Base-by-base conservation (phyloP, 1,284 basidiomycete genomes). In the Leccinum discolor region DNA sequence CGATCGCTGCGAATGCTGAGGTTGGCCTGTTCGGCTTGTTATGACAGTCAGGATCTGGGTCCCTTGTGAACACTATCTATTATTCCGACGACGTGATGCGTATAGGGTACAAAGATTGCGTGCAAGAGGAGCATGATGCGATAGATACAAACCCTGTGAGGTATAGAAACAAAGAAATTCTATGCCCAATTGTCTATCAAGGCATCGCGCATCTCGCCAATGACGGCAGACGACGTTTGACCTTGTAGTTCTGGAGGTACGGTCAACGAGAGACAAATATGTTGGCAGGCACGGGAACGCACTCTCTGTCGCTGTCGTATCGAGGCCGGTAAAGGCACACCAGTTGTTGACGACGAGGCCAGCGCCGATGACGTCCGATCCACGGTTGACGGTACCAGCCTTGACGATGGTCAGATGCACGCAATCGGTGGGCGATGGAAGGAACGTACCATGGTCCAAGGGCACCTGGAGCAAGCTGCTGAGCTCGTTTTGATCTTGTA, bases 291-390 rank as follows among this genome's bases (percentile, higher is more conserved):
- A 63, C 16, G 29, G 47, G 18, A 32, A 84, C 93, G 74, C 73
- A 95, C 94, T 94, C 81, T 99, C 98, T 62, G 97, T 99, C 18
- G 98, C 98, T 23, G 97, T 99, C 64, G 97, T 98, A 77, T 98
- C 96, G 54, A 97, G 84, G 52, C 96, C 96, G 35, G 94, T 95
- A 80, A 99, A 99, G 16, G 98, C 97, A 81, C 93, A 95, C 95
- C 96, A 99, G 79, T 99, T 96, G 76, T 99, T 99, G 67, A 99
- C 98, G 65, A 99, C 94, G 61, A 99, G 84, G 26, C 98, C 98
- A 7, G 97, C 98, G 60, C 98, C 98, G 72, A 99, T 92, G 56
- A 99, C 94, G 74, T 99, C 96, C 60, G 95, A 98, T 74, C 97
- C 97, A 75, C 98, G 92, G 81, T 99, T 99, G 64, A 99, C 95